Conservation (phyloP, 2,329 filamentous ascomycete species). For the Phaeosphaeria sp. region DNA sequence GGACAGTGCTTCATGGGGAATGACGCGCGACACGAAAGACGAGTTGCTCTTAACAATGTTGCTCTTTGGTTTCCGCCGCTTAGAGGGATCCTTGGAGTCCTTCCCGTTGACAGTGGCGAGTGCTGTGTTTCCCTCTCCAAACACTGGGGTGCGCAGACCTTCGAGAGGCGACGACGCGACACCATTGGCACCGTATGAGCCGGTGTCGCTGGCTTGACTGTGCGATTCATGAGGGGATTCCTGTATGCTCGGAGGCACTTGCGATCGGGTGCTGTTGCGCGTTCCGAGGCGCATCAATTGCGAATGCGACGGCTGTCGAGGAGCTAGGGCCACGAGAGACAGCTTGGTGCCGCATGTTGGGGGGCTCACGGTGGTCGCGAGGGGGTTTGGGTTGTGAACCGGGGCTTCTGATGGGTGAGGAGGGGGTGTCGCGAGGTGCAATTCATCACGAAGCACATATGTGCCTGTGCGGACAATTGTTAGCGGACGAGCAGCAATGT, state of each 20-base stretch:
- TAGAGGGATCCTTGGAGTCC: slow-evolving; percentile 70
- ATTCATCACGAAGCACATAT: slow-evolving; percentile 87
- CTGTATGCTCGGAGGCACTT: slow-evolving; percentile 55
- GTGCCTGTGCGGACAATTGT: slow-evolving; percentile 66
- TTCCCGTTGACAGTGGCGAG: slow-evolving; percentile 68
- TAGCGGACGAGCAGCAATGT: slow-evolving; percentile 14
- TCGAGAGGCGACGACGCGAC: slow-evolving; percentile 37
- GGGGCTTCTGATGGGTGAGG: slow-evolving; percentile 95
- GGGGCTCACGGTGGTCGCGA: slow-evolving; percentile 84
- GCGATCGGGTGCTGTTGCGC: slow-evolving; percentile 49
- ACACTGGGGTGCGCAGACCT: slow-evolving; percentile 64
- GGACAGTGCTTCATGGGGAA: slow-evolving; percentile 80
- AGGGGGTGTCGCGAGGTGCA: slow-evolving; percentile 91
- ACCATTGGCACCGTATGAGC: slow-evolving; percentile 51
- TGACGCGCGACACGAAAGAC: slow-evolving; percentile 96
- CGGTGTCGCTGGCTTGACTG: slow-evolving; percentile 54
- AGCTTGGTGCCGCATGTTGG: slow-evolving; percentile 85
- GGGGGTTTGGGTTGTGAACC: slow-evolving; percentile 84
- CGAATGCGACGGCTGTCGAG: slow-evolving; percentile 53
- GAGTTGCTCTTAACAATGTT: slow-evolving; percentile 99
- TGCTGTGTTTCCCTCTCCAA: slow-evolving; percentile 85
- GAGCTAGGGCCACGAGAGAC: slow-evolving; percentile 75
- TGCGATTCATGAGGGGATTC: slow-evolving; percentile 53
- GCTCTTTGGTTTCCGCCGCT: slow-evolving; percentile 93
- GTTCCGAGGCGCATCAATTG: slow-evolving; percentile 52